Conservation (phyloP, 192 early-diverging fungal species). For the Phycomyces nitens region DNA sequence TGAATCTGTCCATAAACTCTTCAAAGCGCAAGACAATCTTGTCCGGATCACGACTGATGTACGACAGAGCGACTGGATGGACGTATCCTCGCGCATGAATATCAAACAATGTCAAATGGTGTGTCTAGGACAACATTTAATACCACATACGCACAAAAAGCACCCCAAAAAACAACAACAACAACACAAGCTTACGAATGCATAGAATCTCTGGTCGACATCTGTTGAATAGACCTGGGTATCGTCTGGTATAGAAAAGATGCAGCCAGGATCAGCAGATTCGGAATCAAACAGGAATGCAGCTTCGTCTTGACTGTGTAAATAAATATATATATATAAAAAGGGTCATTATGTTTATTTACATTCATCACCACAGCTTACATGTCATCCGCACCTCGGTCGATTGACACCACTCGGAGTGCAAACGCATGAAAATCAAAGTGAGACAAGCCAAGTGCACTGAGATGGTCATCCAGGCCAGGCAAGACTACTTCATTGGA, state of each 20-base stretch:
- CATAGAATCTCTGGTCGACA: conserved; percentile 44
- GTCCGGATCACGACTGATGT: conserved; percentile 44
- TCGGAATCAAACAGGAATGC: background rate
- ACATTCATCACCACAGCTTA: no score
- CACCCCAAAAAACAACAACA: background rate
- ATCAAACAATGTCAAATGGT: conserved; percentile 52
- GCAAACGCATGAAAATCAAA: conserved; percentile 53
- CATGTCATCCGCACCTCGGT: conserved; percentile 30
- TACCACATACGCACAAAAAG: no score
- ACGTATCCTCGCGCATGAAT: conserved; percentile 53
- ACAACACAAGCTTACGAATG: conserved; percentile 45
- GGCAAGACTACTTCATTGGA: background rate
- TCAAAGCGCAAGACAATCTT: conserved; percentile 46
- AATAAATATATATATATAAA: no score
- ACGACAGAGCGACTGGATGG: conserved; percentile 46
- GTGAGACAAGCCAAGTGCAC: conserved; percentile 15
- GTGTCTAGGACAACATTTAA: conserved; percentile 31
- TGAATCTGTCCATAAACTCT: conserved; percentile 41
- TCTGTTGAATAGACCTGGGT: conserved; percentile 50
- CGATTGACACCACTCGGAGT: conserved; percentile 43
- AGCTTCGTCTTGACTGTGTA: background rate
- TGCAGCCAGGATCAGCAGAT: conserved; percentile 20
- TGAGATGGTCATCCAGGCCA: background rate
- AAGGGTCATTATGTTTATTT: no score
- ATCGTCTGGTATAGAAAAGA: conserved; percentile 49